A percentile compares a stretch with the other conserved stretches of the same genome.
Conservation (phyloP, 495 filamentous ascomycete species). For the Podospora pseudoanserina region DNA sequence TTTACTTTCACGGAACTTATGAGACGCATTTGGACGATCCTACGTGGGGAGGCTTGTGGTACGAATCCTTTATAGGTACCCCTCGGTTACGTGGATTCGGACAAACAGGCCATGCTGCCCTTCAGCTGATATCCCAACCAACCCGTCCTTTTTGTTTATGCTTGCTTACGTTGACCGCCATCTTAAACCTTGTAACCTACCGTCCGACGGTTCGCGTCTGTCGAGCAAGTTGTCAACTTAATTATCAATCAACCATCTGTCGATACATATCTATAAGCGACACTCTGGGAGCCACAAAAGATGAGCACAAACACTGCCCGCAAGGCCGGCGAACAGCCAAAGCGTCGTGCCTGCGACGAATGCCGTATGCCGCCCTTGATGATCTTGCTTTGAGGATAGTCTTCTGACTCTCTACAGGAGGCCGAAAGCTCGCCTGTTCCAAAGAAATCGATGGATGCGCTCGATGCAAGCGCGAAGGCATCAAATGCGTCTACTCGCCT, state of each 20-base stretch:
- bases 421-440: slow-evolving; percentile 59
- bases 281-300: background rate
- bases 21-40: background rate
- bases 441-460: slow-evolving; percentile 54
- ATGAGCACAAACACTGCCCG: slow-evolving; percentile 9
- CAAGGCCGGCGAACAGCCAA: slow-evolving; percentile 24
- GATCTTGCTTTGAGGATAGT: background rate
- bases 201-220: background rate
- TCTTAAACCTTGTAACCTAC: background rate
- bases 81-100: background rate
- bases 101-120: background rate
- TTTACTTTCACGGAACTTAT: background rate
- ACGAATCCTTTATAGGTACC: background rate
- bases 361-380: slow-evolving; percentile 49
- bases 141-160: background rate
- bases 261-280: background rate
- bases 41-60: background rate
- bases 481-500: slow-evolving; percentile 55
- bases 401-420: slow-evolving; percentile 38
- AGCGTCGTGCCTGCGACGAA: slow-evolving; percentile 59
- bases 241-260: background rate
- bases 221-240: no score
- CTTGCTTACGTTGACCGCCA: background rate
- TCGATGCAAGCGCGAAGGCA: slow-evolving; percentile 52
- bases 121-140: background rate